phyloP scores from a whole-genome alignment of 148 eudicot species.

The Vaccinium corymbosum region DNA sequence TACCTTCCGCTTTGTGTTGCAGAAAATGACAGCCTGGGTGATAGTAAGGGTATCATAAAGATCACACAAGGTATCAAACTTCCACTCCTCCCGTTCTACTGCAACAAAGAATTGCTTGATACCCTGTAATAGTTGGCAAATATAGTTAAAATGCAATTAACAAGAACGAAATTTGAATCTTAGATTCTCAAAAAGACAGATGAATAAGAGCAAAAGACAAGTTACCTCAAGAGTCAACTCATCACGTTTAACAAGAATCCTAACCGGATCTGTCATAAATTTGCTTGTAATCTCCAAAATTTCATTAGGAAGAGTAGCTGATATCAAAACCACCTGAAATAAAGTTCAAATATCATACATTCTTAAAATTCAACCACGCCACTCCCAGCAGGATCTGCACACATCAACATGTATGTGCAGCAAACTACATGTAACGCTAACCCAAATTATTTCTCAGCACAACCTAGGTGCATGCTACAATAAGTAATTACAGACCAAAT shows the following conservation, averaged over 20 bases:
- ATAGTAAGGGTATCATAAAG: slow-evolving; percentile 93
- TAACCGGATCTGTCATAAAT: slow-evolving; percentile 95
- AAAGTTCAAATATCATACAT: background rate
- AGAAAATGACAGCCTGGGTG: slow-evolving; percentile 95
- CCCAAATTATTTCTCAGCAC: background rate
- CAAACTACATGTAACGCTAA: background rate
- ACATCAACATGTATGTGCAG: background rate
- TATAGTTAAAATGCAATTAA: background rate
- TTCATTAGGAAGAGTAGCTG: slow-evolving; percentile 98
- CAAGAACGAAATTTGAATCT: background rate
- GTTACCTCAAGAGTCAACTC: slow-evolving; percentile 94
- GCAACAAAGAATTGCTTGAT: slow-evolving; percentile 98
- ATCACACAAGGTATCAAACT: slow-evolving; percentile 90
- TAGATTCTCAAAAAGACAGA: background rate
- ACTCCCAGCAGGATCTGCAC: background rate
- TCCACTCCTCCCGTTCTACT: slow-evolving; percentile 96
- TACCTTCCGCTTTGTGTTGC: slow-evolving; percentile 96
- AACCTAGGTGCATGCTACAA: background rate
- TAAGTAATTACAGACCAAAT: background rate
- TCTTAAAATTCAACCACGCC: background rate
- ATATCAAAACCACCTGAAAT: slow-evolving; percentile 77
- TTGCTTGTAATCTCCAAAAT: slow-evolving; percentile 94
- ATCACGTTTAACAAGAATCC: slow-evolving; percentile 98
- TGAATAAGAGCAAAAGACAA: background rate
- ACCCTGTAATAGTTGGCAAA: slow-evolving; percentile 48